Percentiles rank a stretch among this genome's conserved stretches.
phyloP scores from a whole-genome alignment of 2,329 filamentous ascomycete genomes.

The Didymella exigua region DNA sequence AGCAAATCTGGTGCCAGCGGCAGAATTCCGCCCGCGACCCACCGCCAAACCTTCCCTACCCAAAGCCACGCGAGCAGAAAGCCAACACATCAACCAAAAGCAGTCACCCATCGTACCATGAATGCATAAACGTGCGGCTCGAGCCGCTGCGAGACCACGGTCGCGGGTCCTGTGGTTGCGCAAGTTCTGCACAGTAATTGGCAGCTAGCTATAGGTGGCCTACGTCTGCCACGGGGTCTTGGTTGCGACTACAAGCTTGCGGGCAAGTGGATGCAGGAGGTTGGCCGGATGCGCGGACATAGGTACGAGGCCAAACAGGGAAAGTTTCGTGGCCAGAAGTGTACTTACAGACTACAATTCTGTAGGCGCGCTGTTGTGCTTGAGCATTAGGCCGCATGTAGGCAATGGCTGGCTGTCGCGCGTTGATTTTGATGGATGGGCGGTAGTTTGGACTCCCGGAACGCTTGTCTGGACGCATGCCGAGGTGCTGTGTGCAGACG shows the following conservation, averaged over 20 bases:
- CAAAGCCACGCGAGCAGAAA: neutral
- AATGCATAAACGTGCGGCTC: neutral
- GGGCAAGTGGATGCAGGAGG: neutral
- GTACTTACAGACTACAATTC: neutral
- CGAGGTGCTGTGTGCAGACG: neutral
- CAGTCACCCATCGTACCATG: neutral
- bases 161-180: neutral
- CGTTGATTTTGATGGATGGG: neutral
- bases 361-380: neutral
- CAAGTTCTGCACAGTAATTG: neutral
- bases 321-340: neutral
- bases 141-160: constrained; percentile 1
- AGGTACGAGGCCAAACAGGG: neutral
- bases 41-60: constrained; percentile 3
- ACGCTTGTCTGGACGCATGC: too few species aligned
- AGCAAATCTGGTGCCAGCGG: neutral
- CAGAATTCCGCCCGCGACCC: neutral
- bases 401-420: neutral
- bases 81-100: neutral
- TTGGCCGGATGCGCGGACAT: neutral
- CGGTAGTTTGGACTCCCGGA: neutral
- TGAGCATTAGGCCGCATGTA: neutral
- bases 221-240: neutral
- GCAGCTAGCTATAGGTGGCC: neutral
- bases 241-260: neutral